Conservation (phyloP, 768 basidiomycete genomes). For the Coprinopsis strossmayeri region DNA sequence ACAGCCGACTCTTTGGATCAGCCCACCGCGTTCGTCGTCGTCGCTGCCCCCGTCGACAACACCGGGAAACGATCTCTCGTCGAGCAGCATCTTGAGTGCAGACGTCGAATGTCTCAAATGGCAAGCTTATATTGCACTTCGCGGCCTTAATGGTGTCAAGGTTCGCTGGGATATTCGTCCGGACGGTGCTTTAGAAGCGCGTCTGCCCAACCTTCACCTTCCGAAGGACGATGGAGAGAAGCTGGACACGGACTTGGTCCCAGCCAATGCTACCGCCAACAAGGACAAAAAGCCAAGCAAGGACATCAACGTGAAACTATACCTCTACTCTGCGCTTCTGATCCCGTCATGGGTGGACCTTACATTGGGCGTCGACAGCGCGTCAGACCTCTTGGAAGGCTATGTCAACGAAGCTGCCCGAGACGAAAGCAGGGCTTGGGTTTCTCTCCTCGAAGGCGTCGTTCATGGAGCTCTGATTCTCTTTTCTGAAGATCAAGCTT, state of each 20-base stretch:
- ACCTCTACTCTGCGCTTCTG: constrained; percentile 53
- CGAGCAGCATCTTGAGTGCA: constrained; percentile 44
- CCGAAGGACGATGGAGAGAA: constrained; percentile 7
- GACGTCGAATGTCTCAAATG: constrained; percentile 88
- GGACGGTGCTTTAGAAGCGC: constrained; percentile 62
- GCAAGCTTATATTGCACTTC: constrained; percentile 78
- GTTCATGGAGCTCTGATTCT: constrained; percentile 73
- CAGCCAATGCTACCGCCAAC: background rate
- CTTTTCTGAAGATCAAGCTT: constrained; percentile 11
- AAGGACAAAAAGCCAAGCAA: constrained; percentile 23
- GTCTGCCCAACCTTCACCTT: constrained; percentile 62
- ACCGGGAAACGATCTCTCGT: constrained; percentile 11
- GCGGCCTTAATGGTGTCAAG: constrained; percentile 43
- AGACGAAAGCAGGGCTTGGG: constrained; percentile 81
- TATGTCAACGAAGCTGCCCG: constrained; percentile 52
- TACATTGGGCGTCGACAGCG: constrained; percentile 32
- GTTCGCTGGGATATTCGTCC: constrained; percentile 64
- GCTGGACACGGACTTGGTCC: constrained; percentile 15
- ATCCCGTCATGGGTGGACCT: constrained; percentile 75
- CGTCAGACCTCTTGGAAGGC: constrained; percentile 51
- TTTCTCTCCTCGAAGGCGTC: constrained; percentile 67
- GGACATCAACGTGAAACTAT: constrained; percentile 25
- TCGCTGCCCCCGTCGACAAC: constrained; percentile 3
- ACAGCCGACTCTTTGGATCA: constrained; percentile 59
- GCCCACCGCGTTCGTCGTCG: constrained; percentile 30